Evolutionary conservation across 78 protist genomes (phyloP).

Genomic region (slime mould (Dictyostelium discoideum)): DNA sequence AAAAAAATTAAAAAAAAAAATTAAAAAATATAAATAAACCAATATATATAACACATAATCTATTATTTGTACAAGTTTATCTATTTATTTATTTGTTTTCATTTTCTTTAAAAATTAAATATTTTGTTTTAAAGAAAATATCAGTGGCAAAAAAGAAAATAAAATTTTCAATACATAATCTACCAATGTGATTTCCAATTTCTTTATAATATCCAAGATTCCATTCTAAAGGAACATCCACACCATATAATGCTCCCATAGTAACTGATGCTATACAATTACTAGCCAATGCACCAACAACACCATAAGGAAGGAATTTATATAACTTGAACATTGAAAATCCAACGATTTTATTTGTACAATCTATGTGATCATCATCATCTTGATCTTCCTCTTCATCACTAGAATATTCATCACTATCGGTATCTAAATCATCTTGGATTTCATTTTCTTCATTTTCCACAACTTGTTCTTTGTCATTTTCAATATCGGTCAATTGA

Average conservation of each 20-base stretch:
- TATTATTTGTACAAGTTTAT: not conserved
- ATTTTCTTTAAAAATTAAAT: not conserved
- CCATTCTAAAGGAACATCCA: not conserved
- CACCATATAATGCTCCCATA: not conserved
- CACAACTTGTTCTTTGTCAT: not conserved
- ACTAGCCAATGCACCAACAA: not conserved
- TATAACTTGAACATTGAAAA: not conserved
- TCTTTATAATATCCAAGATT: not conserved
- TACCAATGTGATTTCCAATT: not conserved
- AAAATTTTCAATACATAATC: not conserved
- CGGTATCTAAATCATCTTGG: not conserved
- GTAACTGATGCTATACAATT: not conserved
- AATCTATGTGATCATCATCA: not conserved
- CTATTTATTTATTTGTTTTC: not conserved
- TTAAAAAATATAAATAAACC: no score
- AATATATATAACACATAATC: not conserved
- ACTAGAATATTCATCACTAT: not conserved
- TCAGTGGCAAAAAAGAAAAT: not conserved
- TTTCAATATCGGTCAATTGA: not conserved
- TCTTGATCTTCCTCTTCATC: slow-evolving; percentile 2
- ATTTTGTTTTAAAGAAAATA: not conserved
- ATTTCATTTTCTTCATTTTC: not conserved
- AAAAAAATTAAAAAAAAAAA: no score
- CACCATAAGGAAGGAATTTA: not conserved
- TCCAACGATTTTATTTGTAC: not conserved